Evolutionary conservation across 768 basidiomycete species (phyloP).

Genomic region (Leccinum rimulosum): DNA sequence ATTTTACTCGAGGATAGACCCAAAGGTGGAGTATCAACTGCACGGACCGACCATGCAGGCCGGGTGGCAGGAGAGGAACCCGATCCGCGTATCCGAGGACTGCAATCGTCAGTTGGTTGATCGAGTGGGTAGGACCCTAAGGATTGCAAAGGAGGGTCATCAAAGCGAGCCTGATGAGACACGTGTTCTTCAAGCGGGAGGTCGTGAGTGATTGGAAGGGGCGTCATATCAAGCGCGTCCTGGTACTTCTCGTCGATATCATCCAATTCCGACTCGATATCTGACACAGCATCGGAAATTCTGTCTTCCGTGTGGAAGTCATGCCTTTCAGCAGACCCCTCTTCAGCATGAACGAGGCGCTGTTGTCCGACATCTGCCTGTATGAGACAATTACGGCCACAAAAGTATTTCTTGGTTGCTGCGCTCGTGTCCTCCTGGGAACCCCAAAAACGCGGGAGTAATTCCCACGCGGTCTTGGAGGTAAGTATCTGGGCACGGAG

Average conservation of each 20-base stretch:
- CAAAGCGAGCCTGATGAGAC: slow-evolving; percentile 6
- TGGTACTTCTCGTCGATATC: slow-evolving; percentile 31
- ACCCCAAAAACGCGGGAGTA: slow-evolving; percentile 20
- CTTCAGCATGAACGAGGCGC: slow-evolving; percentile 3
- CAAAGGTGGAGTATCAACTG: slow-evolving; percentile 22
- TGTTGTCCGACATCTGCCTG: slow-evolving; percentile 3
- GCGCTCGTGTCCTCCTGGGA: neutral
- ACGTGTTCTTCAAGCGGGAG: slow-evolving; percentile 19
- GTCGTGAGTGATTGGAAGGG: slow-evolving; percentile 17
- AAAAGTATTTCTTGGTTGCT: slow-evolving; percentile 1
- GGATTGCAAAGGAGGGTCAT: slow-evolving; percentile 12
- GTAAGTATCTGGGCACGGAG: slow-evolving; percentile 19
- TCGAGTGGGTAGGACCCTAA: slow-evolving; percentile 5
- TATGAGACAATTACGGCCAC: neutral
- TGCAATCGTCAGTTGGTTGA: slow-evolving; percentile 11
- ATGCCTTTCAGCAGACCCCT: slow-evolving; percentile 1
- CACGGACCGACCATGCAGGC: slow-evolving; percentile 32
- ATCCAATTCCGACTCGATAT: slow-evolving; percentile 25
- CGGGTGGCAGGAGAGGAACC: slow-evolving; percentile 14
- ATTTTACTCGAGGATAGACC: slow-evolving; percentile 13
- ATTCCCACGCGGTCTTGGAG: slow-evolving; percentile 23
- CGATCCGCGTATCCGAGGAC: slow-evolving; percentile 14
- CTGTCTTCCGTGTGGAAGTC: slow-evolving; percentile 3
- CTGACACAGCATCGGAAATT: slow-evolving; percentile 14
- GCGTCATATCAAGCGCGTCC: slow-evolving; percentile 29